Conservation (phyloP, 164 flowering plant species). For the Vitis vinifera region DNA sequence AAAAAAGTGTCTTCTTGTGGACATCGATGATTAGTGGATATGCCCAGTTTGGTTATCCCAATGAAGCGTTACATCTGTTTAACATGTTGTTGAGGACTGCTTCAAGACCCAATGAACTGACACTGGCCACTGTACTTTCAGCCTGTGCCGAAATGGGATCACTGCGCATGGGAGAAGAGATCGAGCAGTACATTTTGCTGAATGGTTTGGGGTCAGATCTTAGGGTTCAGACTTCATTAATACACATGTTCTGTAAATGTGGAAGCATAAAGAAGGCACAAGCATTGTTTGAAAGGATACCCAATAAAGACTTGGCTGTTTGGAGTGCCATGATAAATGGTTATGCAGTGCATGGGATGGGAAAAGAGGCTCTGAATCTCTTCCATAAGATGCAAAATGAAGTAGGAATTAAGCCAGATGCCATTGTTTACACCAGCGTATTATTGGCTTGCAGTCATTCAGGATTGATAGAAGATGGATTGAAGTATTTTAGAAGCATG, state of each 20-base stretch:
- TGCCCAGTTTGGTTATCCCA: conserved; percentile 27
- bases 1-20: conserved; percentile 33
- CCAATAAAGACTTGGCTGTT: conserved; percentile 32
- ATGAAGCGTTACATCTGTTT: conserved; percentile 35
- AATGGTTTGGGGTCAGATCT: conserved; percentile 25
- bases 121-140: conserved; percentile 30
- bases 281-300: conserved; percentile 24
- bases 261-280: conserved; percentile 37
- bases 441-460: conserved; percentile 41
- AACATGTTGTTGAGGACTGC: conserved; percentile 16
- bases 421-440: conserved; percentile 28
- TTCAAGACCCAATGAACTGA: conserved; percentile 31
- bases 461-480: conserved; percentile 35
- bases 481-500: conserved; percentile 32
- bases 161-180: conserved; percentile 27
- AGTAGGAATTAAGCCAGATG: conserved; percentile 30
- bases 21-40: conserved; percentile 45
- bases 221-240: conserved; percentile 35
- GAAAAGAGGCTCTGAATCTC: conserved; percentile 34
- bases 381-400: conserved; percentile 27
- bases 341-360: conserved; percentile 39
- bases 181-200: conserved; percentile 26
- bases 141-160: conserved; percentile 51
- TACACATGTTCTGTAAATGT: conserved; percentile 45
- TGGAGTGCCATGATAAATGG: conserved; percentile 50